Evolutionary conservation across 2,329 filamentous ascomycete genomes (phyloP).

Genomic region (Pseudogymnoascus sp.): DNA sequence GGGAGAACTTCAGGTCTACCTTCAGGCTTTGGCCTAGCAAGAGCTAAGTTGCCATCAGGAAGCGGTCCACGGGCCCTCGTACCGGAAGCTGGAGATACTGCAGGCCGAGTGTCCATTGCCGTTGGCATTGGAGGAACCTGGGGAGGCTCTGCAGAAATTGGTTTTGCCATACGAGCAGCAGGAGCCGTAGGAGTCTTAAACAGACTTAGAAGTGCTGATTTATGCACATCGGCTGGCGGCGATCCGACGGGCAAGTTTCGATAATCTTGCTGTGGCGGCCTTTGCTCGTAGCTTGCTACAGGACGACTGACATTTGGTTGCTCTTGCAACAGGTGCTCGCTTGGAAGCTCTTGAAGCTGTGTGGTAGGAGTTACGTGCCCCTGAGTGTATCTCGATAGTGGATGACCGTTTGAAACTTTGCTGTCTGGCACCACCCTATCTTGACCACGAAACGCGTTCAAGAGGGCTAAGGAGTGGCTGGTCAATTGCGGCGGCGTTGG

Average conservation of each 20-base stretch:
- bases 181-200: constrained; percentile 28
- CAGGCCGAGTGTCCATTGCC: not conserved
- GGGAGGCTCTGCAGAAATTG: not conserved
- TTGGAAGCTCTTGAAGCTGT: constrained; percentile 26
- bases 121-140: not conserved
- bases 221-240: constrained; percentile 25
- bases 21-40: not conserved
- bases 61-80: constrained; percentile 20
- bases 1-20: constrained; percentile 15
- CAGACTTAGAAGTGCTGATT: constrained; percentile 26
- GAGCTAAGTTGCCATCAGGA: constrained; percentile 21
- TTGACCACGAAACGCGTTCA: constrained; percentile 39
- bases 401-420: constrained; percentile 17
- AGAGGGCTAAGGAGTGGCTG: constrained; percentile 39
- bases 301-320: constrained; percentile 7
- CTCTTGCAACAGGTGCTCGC: not conserved
- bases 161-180: constrained; percentile 19
- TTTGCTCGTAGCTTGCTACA: constrained; percentile 16
- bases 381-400: constrained; percentile 19
- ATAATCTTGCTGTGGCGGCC: constrained; percentile 15
- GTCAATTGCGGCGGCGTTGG: constrained; percentile 32
- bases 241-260: constrained; percentile 18
- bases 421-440: constrained; percentile 20
- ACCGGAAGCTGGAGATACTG: constrained; percentile 25
- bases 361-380: constrained; percentile 11